Base-by-base conservation (phyloP, 2,329 filamentous ascomycete genomes). In the Bipolaris bicolor region DNA sequence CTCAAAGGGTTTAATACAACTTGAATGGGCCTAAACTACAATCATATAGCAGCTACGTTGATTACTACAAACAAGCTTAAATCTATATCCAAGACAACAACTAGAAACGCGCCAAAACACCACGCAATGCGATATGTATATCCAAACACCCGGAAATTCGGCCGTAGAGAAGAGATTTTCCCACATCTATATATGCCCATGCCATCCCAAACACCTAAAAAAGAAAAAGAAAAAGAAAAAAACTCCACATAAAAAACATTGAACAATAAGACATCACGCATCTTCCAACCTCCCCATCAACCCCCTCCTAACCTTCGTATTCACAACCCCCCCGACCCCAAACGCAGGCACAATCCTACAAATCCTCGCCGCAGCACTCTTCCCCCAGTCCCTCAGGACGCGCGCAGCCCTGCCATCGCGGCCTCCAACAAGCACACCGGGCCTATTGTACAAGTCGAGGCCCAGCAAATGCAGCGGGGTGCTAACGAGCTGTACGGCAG, bases 301-400 rank as follows among this genome's bases (percentile, higher is more conserved):
- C 51, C 73, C 80, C 69, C 79, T 81, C 66, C 92, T 83, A 43
- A 94, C 81, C 69, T 90, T 88, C 57, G 83, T 83, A 77, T 97
- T 97, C 10, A 95, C 89, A 10, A 96, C 91, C 0, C 92, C 92
- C 0, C 92, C 93, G 11, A 96, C 83, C 1, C 92, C 93, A 80
- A 94, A 97, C 0, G 92, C 92, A 16, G 92, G 92, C 2, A 97
- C 84, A 58, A 97, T 96, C 69, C 93, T 84, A 59, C 90, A 90
- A 77, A 97, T 89, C 52, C 92, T 80, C 24, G 93, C 92, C 55
- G 85, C 77, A 29, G 86, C 86, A 74, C 90, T 94, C 62, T 89
- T 83, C 16, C 83, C 78, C 87, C 92, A 97, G 71, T 96, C 92
- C 62, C 85, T 82, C 55, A 84, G 80, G n/a, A 97, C 86, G 51